These are phyloP conservation scores for Cyathus striatus DNA, from an alignment of 768 basidiomycete species.

Conservation along the genomic window DNA sequence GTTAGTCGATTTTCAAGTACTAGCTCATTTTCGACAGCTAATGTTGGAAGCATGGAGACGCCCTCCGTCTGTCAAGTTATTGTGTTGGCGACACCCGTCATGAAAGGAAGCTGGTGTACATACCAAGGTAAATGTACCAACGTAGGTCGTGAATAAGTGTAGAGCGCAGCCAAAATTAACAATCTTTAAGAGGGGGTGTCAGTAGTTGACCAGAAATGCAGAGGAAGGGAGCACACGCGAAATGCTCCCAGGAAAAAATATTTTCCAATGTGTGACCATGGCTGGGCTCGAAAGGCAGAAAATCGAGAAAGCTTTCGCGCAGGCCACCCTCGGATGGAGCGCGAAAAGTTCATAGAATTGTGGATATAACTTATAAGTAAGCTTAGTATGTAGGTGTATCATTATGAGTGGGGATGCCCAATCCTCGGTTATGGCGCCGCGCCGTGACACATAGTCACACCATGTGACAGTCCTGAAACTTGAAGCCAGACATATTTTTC, in stretches of 20 bases:
- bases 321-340: no score
- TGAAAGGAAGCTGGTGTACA: conserved; percentile 7
- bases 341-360: no score
- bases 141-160: conserved; percentile 61
- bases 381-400: no score
- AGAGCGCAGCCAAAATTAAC: conserved; percentile 50
- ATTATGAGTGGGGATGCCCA: no score
- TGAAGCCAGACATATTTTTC: no score
- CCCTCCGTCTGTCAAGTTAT: conserved; percentile 49
- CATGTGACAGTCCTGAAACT: no score
- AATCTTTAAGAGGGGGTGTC: conserved; percentile 24
- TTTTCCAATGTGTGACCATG: conserved; percentile 13
- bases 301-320: background rate
- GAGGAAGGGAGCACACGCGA: conserved; percentile 7
- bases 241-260: conserved; percentile 8
- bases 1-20: conserved; percentile 62
- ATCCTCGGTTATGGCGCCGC: no score
- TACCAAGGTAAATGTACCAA: conserved; percentile 53
- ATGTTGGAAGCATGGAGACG: conserved; percentile 79
- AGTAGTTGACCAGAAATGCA: background rate
- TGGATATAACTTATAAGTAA: no score
- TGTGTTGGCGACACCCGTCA: background rate
- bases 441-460: no score
- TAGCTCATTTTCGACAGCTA: conserved; percentile 52
- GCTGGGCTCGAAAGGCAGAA: conserved; percentile 8